Conservation (phyloP, 768 basidiomycete genomes). For the Termitomyces sp. region DNA sequence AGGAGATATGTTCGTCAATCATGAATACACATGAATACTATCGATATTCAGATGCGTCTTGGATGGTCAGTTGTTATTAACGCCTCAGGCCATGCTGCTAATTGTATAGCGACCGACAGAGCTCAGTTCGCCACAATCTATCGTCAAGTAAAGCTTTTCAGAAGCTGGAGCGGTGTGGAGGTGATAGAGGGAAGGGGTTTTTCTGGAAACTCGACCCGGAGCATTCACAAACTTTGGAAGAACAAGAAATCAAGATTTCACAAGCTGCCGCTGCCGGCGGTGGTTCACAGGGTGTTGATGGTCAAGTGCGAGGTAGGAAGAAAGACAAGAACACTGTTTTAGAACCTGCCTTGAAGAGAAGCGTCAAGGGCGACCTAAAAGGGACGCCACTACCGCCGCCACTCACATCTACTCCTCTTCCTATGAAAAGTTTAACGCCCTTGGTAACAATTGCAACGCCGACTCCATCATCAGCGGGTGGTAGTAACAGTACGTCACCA, state of each 20-base stretch:
- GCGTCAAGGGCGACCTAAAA: slow-evolving; percentile 58
- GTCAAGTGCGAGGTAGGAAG: slow-evolving; percentile 36
- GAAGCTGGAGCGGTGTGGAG: slow-evolving; percentile 80
- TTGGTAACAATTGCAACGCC: slow-evolving; percentile 17
- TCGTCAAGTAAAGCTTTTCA: slow-evolving; percentile 89
- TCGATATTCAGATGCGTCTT: slow-evolving; percentile 78
- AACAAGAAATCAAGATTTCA: slow-evolving; percentile 56
- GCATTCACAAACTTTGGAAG: slow-evolving; percentile 60
- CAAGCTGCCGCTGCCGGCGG: slow-evolving; percentile 26
- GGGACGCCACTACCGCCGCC: slow-evolving; percentile 61
- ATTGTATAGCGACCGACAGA: slow-evolving; percentile 35
- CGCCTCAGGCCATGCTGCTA: not conserved
- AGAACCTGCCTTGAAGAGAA: slow-evolving; percentile 66
- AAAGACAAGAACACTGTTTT: slow-evolving; percentile 50
- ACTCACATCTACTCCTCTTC: slow-evolving; percentile 57
- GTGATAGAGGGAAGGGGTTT: slow-evolving; percentile 86
- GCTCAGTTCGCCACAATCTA: slow-evolving; percentile 92
- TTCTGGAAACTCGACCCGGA: slow-evolving; percentile 89
- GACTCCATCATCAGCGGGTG: slow-evolving; percentile 15
- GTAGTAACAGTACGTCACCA: slow-evolving; percentile 15
- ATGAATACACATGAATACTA: slow-evolving; percentile 88
- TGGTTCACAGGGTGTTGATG: slow-evolving; percentile 22
- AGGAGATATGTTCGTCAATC: slow-evolving; percentile 92
- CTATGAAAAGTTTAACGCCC: slow-evolving; percentile 32
- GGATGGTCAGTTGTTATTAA: slow-evolving; percentile 65